Evolutionary conservation across 1,284 basidiomycete species (phyloP).

Genomic region (Cutaneotrichosporon sp.): DNA sequence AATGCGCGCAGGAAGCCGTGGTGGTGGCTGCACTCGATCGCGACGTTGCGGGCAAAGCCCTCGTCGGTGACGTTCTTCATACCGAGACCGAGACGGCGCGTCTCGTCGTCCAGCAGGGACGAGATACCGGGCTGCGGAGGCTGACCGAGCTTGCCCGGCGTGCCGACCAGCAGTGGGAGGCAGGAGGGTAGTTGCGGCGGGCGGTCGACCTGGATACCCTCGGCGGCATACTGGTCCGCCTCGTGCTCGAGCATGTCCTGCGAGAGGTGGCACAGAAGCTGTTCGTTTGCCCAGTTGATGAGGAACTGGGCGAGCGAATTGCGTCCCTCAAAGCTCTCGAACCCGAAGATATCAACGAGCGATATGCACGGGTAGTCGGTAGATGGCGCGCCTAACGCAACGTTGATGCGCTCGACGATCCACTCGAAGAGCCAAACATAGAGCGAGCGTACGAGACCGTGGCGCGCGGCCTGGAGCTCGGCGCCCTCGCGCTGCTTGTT

Average conservation of each 20-base stretch:
- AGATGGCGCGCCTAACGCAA: slow-evolving; percentile 17
- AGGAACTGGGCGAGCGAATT: slow-evolving; percentile 27
- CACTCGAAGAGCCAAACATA: slow-evolving; percentile 25
- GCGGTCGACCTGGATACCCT: slow-evolving; percentile 21
- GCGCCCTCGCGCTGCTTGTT: slow-evolving; percentile 19
- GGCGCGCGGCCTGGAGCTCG: slow-evolving; percentile 20
- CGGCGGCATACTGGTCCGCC: slow-evolving; percentile 21
- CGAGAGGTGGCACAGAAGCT: slow-evolving; percentile 22
- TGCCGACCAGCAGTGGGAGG: slow-evolving; percentile 17
- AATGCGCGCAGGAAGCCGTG: slow-evolving; percentile 18
- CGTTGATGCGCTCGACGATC: slow-evolving; percentile 22
- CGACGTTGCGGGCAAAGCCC: slow-evolving; percentile 20
- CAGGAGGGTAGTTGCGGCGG: slow-evolving; percentile 18
- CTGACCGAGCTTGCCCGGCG: slow-evolving; percentile 13
- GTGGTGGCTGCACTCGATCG: slow-evolving; percentile 17
- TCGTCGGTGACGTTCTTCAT: slow-evolving; percentile 22
- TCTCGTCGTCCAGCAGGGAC: slow-evolving; percentile 26
- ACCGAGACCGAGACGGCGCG: slow-evolving; percentile 20
- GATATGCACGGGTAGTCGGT: slow-evolving; percentile 19
- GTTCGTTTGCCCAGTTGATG: slow-evolving; percentile 31
- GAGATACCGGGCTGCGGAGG: slow-evolving; percentile 21
- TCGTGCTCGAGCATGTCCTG: slow-evolving; percentile 24
- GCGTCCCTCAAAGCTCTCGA: slow-evolving; percentile 20
- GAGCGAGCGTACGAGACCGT: slow-evolving; percentile 26
- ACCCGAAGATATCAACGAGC: slow-evolving; percentile 25